These are phyloP conservation scores for Sphaerulina musiva DNA, from an alignment of 2,329 filamentous ascomycete genomes.

Conservation along the genomic window DNA sequence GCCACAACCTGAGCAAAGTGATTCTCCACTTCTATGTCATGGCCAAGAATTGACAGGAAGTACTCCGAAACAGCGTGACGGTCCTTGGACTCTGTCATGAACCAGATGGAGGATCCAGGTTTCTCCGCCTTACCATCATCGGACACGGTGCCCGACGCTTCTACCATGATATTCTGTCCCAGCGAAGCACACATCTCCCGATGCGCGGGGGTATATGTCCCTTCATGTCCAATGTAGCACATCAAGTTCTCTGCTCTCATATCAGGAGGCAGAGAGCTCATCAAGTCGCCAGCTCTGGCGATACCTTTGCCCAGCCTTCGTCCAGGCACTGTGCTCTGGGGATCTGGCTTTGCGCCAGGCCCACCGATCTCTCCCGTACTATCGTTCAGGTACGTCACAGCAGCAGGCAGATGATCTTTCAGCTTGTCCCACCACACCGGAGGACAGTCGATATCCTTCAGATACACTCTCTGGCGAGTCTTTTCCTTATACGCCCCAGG, in stretches of 20 bases:
- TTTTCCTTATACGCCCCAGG: slow-evolving; percentile 70
- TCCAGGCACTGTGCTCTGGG: slow-evolving; percentile 34
- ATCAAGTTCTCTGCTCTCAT: slow-evolving; percentile 96
- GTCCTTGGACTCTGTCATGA: slow-evolving; percentile 96
- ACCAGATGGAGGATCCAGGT: slow-evolving; percentile 89
- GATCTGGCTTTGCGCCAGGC: slow-evolving; percentile 49
- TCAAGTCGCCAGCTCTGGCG: slow-evolving; percentile 77
- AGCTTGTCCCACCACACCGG: slow-evolving; percentile 76
- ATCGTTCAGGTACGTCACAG: slow-evolving; percentile 86
- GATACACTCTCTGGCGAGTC: slow-evolving; percentile 76
- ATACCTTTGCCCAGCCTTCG: slow-evolving; percentile 51
- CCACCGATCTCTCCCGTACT: slow-evolving; percentile 56
- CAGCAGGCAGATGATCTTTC: slow-evolving; percentile 67
- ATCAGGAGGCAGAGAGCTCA: slow-evolving; percentile 78
- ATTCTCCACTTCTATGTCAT: slow-evolving; percentile 94
- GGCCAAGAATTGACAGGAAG: slow-evolving; percentile 84
- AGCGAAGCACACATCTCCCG: slow-evolving; percentile 95
- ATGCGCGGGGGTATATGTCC: slow-evolving; percentile 91
- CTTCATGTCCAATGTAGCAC: slow-evolving; percentile 97
- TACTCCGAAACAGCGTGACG: slow-evolving; percentile 86
- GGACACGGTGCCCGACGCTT: slow-evolving; percentile 61
- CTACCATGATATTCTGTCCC: slow-evolving; percentile 98
- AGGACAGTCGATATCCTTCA: slow-evolving; percentile 97
- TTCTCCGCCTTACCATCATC: slow-evolving; percentile 64
- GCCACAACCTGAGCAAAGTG: slow-evolving; percentile 94